Conservation (phyloP, 1,284 basidiomycete species). For the Ustilago lituana region DNA sequence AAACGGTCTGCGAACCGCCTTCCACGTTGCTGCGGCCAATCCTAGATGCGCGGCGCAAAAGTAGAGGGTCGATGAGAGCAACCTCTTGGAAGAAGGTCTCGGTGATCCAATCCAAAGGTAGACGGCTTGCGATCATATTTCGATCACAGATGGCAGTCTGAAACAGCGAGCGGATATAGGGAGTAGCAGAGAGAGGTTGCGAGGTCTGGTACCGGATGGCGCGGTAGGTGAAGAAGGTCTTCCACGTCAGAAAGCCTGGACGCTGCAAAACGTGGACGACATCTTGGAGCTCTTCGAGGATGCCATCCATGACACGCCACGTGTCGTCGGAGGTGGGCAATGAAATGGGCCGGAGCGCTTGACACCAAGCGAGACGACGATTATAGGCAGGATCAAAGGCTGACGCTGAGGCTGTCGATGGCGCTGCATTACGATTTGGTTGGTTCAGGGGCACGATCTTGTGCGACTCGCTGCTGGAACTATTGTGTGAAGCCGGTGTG, state of each 20-base stretch:
- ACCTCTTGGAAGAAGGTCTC: slow-evolving; percentile 45
- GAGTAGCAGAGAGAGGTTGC: slow-evolving; percentile 20
- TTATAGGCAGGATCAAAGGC: slow-evolving; percentile 78
- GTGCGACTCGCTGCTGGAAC: background rate
- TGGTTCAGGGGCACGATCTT: slow-evolving; percentile 3
- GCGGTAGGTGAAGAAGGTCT: slow-evolving; percentile 40
- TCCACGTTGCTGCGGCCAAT: slow-evolving; percentile 34
- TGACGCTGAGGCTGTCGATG: slow-evolving; percentile 71
- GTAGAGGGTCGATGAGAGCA: slow-evolving; percentile 38
- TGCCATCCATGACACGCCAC: slow-evolving; percentile 71
- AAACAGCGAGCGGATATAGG: slow-evolving; percentile 41
- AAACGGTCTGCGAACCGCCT: slow-evolving; percentile 21
- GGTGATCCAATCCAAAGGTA: slow-evolving; percentile 39
- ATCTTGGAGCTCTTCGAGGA: slow-evolving; percentile 75
- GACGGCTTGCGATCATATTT: slow-evolving; percentile 42
- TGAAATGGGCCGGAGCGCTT: slow-evolving; percentile 76
- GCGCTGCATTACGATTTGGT: slow-evolving; percentile 34
- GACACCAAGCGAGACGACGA: slow-evolving; percentile 76
- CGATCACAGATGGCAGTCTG: slow-evolving; percentile 48
- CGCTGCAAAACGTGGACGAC: slow-evolving; percentile 29
- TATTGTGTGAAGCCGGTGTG: too few species aligned
- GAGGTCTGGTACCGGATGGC: slow-evolving; percentile 27
- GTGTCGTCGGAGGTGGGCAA: slow-evolving; percentile 72
- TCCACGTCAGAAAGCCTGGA: slow-evolving; percentile 32
- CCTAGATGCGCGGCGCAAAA: slow-evolving; percentile 26